Evolutionary conservation across 805 yeast genomes (phyloP).

Genomic region (Clavispora fructus): DNA sequence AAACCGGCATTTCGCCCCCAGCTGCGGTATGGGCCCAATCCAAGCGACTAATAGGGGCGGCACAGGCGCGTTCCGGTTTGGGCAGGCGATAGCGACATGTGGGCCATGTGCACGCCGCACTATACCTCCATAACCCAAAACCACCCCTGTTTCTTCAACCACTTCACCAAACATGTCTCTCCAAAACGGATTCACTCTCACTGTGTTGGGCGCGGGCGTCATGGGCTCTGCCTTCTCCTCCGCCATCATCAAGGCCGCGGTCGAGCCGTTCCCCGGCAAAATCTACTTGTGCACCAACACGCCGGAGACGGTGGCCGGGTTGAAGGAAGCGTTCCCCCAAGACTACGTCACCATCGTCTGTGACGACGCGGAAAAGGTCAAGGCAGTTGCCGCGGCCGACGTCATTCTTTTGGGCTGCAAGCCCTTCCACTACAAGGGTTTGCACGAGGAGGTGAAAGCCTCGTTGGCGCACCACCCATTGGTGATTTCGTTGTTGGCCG

Average conservation of each 20-base stretch:
- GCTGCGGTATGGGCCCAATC: neutral
- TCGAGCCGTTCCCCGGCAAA: constrained; percentile 56
- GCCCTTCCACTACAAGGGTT: constrained; percentile 69
- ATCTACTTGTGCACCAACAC: constrained; percentile 76
- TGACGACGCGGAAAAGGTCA: constrained; percentile 39
- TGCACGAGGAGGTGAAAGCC: constrained; percentile 46
- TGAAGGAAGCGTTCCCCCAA: constrained; percentile 38
- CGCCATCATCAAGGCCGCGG: constrained; percentile 55
- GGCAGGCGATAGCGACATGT: neutral
- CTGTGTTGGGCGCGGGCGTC: constrained; percentile 89
- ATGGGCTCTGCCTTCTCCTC: constrained; percentile 92
- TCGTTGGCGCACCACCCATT: constrained; percentile 49
- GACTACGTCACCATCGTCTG: constrained; percentile 48
- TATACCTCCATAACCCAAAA: neutral
- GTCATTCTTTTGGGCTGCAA: constrained; percentile 81
- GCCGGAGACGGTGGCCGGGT: constrained; percentile 35
- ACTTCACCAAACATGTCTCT: neutral
- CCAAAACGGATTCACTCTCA: constrained; percentile 42
- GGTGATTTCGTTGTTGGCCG: constrained; percentile 83
- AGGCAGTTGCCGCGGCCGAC: constrained; percentile 60
- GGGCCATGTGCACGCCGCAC: neutral
- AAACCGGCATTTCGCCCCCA: neutral
- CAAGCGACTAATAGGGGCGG: neutral
- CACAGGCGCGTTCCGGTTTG: neutral
- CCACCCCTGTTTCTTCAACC: neutral